A percentile compares a stretch with the other conserved stretches of the same genome.
Evolutionary conservation across 441 rosid species (phyloP).

Genomic region (Jatropha podagrica): DNA sequence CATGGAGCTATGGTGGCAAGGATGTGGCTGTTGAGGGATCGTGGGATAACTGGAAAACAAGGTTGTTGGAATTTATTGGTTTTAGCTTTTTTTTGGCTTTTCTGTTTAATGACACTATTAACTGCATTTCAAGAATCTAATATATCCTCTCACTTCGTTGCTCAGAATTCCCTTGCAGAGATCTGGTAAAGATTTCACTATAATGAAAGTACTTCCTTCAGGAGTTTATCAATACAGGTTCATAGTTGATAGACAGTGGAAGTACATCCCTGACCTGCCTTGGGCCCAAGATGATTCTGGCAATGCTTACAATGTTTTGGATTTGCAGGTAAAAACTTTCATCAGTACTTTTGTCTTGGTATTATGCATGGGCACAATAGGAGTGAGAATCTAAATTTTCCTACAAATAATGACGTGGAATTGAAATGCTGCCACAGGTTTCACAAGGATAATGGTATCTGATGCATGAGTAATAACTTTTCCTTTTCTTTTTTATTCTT

Average conservation of each 20-base stretch:
- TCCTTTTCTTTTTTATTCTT: too few relatives aligned
- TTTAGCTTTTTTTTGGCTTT: neutral
- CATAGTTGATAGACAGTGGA: constrained; percentile 90
- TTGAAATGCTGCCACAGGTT: neutral
- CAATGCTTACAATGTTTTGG: constrained; percentile 77
- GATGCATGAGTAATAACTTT: neutral
- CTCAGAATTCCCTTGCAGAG: constrained; percentile 79
- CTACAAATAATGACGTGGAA: neutral
- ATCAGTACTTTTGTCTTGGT: neutral
- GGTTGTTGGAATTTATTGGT: constrained; percentile 39
- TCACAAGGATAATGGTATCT: neutral
- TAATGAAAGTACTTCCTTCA: constrained; percentile 92
- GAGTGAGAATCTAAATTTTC: neutral
- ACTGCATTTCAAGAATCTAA: constrained; percentile 12
- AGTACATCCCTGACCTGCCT: constrained; percentile 80
- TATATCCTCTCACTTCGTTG: constrained; percentile 27
- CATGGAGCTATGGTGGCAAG: constrained; percentile 86
- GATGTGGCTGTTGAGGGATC: constrained; percentile 93
- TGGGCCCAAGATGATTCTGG: constrained; percentile 76
- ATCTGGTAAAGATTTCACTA: constrained; percentile 88
- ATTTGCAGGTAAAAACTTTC: constrained; percentile 52
- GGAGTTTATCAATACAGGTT: constrained; percentile 93
- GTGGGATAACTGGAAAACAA: constrained; percentile 90
- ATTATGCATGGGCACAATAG: neutral
- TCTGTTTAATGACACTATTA: neutral